These are phyloP conservation scores for Pachyrhizus erosus DNA, from an alignment of 306 rosid species.

Conservation along the genomic window DNA sequence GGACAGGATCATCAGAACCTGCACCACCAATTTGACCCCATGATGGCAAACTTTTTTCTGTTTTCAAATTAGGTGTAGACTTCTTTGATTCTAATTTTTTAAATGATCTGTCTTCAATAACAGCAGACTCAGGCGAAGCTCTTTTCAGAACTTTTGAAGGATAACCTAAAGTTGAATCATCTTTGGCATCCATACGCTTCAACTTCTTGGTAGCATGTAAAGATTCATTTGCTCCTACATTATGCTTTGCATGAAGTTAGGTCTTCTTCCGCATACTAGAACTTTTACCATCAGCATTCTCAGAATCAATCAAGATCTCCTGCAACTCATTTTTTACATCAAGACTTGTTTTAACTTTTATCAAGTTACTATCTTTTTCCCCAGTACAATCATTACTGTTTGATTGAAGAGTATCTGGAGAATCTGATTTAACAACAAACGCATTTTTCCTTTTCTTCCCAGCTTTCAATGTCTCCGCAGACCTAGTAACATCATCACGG, in stretches of 20 bases:
- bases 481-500: conserved; percentile 45
- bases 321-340: too few species aligned
- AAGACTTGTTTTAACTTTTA: too few species aligned
- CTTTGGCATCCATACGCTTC: conserved; percentile 57
- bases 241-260: conserved; percentile 58
- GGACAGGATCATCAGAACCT: too few species aligned
- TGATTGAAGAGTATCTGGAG: conserved; percentile 50
- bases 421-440: conserved; percentile 50
- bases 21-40: too few species aligned
- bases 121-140: conserved; percentile 50
- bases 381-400: conserved; percentile 52
- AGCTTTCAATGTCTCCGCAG: conserved; percentile 56
- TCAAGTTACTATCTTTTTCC: conserved; percentile 58
- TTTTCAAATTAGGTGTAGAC: too few species aligned
- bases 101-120: conserved; percentile 54
- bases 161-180: too few species aligned
- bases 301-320: too few species aligned
- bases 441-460: conserved; percentile 54
- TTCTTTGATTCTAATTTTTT: conserved; percentile 58
- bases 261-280: conserved; percentile 55
- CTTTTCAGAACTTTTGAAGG: too few species aligned
- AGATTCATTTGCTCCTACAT: conserved; percentile 54
- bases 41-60: too few species aligned
- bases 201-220: conserved; percentile 64
- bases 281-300: conserved; percentile 50